These are phyloP conservation scores for Candida rishiriensis DNA, from an alignment of 805 yeast species.

Conservation along the genomic window DNA sequence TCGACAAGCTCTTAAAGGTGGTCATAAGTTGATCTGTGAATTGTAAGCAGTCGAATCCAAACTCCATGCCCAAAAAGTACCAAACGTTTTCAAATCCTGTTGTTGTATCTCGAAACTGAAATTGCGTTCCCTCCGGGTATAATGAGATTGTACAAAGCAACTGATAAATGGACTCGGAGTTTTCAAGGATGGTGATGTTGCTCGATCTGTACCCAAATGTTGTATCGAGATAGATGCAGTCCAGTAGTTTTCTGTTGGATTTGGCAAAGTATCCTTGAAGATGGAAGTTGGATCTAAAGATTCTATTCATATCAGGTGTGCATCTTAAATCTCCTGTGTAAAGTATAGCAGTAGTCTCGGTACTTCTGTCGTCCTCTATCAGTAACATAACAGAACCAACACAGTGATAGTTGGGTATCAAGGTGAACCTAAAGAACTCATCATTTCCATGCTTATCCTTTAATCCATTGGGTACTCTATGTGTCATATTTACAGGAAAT, in stretches of 20 bases:
- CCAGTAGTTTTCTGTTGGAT: not conserved
- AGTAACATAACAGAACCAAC: slow-evolving; percentile 18
- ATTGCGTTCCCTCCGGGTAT: slow-evolving; percentile 15
- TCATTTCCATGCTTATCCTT: not conserved
- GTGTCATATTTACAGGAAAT: not conserved
- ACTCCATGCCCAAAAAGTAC: slow-evolving; percentile 3
- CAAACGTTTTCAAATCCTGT: slow-evolving; percentile 22
- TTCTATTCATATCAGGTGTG: slow-evolving; percentile 3
- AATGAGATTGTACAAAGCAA: slow-evolving; percentile 4
- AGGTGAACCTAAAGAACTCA: slow-evolving; percentile 2
- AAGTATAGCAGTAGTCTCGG: slow-evolving; percentile 1
- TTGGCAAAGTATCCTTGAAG: not conserved
- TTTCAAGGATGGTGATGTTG: slow-evolving; percentile 12
- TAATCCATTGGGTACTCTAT: not conserved
- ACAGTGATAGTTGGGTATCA: slow-evolving; percentile 19
- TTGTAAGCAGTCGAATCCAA: slow-evolving; percentile 3
- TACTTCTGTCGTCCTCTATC: not conserved
- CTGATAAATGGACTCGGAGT: slow-evolving; percentile 8
- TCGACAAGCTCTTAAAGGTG: not conserved
- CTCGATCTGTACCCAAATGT: slow-evolving; percentile 13
- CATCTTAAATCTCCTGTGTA: slow-evolving; percentile 20
- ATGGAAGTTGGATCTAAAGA: slow-evolving; percentile 2
- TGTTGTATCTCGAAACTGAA: slow-evolving; percentile 6
- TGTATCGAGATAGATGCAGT: slow-evolving; percentile 17
- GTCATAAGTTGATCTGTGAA: not conserved